Conservation (phyloP, 1,284 basidiomycete species). For the Ganoderma multipileum region DNA sequence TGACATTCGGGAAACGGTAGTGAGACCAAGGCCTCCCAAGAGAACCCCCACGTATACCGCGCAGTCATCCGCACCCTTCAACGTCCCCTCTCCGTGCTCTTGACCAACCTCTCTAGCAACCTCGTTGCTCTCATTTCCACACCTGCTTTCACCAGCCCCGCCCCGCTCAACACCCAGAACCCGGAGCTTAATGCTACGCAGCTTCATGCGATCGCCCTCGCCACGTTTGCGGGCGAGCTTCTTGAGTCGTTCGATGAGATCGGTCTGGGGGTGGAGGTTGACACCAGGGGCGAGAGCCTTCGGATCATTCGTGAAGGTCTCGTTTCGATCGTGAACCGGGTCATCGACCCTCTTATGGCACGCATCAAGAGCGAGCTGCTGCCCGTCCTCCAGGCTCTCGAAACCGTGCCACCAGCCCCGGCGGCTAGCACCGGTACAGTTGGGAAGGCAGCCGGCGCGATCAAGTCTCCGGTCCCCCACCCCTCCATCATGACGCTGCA, state of each 20-base stretch:
- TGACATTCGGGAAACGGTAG: slow-evolving; percentile 44
- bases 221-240: slow-evolving; percentile 73
- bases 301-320: slow-evolving; percentile 71
- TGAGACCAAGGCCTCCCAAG: slow-evolving; percentile 68
- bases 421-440: slow-evolving; percentile 33
- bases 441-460: slow-evolving; percentile 43
- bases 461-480: slow-evolving; percentile 55
- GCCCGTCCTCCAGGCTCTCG: slow-evolving; percentile 66
- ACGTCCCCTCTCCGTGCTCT: slow-evolving; percentile 75
- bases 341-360: slow-evolving; percentile 66
- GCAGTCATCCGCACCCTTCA: slow-evolving; percentile 77
- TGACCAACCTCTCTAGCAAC: slow-evolving; percentile 70
- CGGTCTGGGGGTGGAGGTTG: slow-evolving; percentile 63
- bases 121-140: slow-evolving; percentile 72
- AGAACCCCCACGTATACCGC: slow-evolving; percentile 67
- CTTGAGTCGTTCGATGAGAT: slow-evolving; percentile 72
- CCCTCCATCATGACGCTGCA: slow-evolving; percentile 66
- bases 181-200: slow-evolving; percentile 71
- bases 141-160: slow-evolving; percentile 60
- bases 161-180: slow-evolving; percentile 55
- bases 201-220: slow-evolving; percentile 70
- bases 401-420: slow-evolving; percentile 45
- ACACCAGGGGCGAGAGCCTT: slow-evolving; percentile 68
- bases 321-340: slow-evolving; percentile 67
- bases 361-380: slow-evolving; percentile 67